Base-by-base conservation (phyloP, 2,329 filamentous ascomycete genomes). In the Neofusicoccum sp. region DNA sequence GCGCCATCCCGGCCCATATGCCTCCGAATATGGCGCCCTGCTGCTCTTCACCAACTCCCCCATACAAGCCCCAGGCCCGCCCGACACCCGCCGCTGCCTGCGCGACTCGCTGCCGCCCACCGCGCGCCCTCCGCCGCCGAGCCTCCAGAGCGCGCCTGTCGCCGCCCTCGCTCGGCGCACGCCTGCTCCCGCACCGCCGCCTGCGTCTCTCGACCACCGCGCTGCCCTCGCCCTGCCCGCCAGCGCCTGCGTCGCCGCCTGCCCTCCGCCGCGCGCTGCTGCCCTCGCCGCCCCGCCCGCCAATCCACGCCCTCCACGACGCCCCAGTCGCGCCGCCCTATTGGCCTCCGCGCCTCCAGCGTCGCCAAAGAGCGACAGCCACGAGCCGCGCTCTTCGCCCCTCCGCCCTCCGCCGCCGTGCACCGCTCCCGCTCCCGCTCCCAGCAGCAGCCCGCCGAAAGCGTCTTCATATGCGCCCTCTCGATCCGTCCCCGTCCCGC, bases 401-500 rank as follows among this genome's bases (percentile, higher is more conserved):
- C 61, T 60, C 63, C 16, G 51, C 63, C 30, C 63, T 62, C 14
- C 62, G 57, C 16, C 62, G 60, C 57, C 61, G 20, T 61, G 44
- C 44, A 36, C 41, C 48, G 40, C n/a, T n/a, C n/a, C n/a, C n/a
- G n/a, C n/a, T n/a, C n/a, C n/a, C n/a, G n/a, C n/a, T n/a, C n/a
- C 63, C 58, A 47, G 44, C 31, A 53, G 63, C 38, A 62, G 20
- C 58, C 62, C 61, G 63, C 64, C 68, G 20, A 56, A 67, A 49
- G 63, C 66, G 28, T 62, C 67, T 54, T 69, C 71, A 65, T 67
- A 73, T 72, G 71, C 68, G 49, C 69, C 67, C 63, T 65, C 70
- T 58, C 72, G 73, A 53, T 73, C 75, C 65, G 71, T 71, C 30
- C 69, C 74, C 63, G 63, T 73, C 58, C 63, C 68, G 41, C 67